Conservation (phyloP, 1,284 basidiomycete genomes). For the Ganoderma lingzhi region DNA sequence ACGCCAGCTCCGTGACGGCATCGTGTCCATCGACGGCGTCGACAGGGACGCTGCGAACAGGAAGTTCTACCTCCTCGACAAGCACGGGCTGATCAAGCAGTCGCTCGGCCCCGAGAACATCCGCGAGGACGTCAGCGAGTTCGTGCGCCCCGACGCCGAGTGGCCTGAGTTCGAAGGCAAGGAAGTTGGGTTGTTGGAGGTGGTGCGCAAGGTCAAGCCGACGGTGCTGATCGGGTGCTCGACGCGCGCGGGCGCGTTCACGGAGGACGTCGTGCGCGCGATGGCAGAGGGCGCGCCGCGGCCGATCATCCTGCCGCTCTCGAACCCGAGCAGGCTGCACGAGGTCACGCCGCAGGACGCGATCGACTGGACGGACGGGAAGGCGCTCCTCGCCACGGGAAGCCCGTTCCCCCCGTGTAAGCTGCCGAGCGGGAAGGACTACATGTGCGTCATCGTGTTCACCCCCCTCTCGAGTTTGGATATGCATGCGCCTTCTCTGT, state of each 20-base stretch:
- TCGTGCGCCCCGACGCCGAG: constrained; percentile 63
- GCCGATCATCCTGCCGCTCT: constrained; percentile 85
- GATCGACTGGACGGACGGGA: constrained; percentile 80
- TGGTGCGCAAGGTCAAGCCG: constrained; percentile 71
- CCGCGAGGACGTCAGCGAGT: constrained; percentile 62
- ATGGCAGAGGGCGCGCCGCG: constrained; percentile 75
- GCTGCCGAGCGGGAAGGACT: constrained; percentile 72
- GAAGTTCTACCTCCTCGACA: constrained; percentile 74
- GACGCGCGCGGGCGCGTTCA: constrained; percentile 84
- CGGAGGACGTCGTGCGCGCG: constrained; percentile 73
- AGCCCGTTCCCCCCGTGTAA: constrained; percentile 84
- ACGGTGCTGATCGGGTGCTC: constrained; percentile 87
- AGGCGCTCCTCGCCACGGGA: constrained; percentile 82
- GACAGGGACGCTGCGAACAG: constrained; percentile 64
- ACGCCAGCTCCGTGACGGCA: constrained; percentile 77
- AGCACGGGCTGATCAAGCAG: constrained; percentile 63
- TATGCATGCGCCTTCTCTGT: background rate
- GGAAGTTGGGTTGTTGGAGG: constrained; percentile 66
- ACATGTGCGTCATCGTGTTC: constrained; percentile 53
- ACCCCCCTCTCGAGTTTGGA: background rate
- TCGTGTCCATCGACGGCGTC: constrained; percentile 69
- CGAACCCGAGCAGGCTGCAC: constrained; percentile 81
- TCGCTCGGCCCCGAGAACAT: constrained; percentile 57
- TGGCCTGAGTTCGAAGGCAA: constrained; percentile 48
- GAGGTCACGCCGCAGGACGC: constrained; percentile 81